These are phyloP conservation scores for Lasiosphaeriaceae sp. DNA, from an alignment of 495 filamentous ascomycete genomes.

Conservation along the genomic window DNA sequence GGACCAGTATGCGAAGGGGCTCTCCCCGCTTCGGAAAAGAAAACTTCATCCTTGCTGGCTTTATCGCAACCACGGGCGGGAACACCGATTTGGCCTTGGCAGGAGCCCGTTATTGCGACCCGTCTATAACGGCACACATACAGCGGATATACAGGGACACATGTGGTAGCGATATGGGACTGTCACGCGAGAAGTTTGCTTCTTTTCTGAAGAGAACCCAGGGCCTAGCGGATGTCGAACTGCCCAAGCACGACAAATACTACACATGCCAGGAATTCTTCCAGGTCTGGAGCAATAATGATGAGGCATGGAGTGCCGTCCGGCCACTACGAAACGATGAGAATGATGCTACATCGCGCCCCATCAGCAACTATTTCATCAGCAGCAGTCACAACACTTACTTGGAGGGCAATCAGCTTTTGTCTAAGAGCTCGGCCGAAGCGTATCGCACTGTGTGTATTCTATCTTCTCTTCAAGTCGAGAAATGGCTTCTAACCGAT, in stretches of 20 bases:
- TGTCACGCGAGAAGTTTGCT: conserved; percentile 32
- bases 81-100: not conserved
- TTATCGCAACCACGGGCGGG: not conserved
- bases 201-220: conserved; percentile 37
- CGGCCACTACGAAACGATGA: conserved; percentile 19
- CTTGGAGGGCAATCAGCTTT: conserved; percentile 82
- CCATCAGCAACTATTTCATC: conserved; percentile 86
- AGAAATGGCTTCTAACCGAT: conserved; percentile 11
- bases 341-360: conserved; percentile 40
- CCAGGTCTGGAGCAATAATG: conserved; percentile 33
- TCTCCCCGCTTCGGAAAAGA: too few relatives aligned
- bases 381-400: conserved; percentile 85
- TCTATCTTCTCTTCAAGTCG: not conserved
- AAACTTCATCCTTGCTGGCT: too few relatives aligned
- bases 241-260: conserved; percentile 29
- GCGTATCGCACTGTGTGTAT: conserved; percentile 67
- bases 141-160: conserved; percentile 31
- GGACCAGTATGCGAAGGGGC: too few relatives aligned
- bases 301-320: conserved; percentile 32
- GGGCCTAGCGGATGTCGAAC: conserved; percentile 23
- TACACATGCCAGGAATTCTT: conserved; percentile 43
- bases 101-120: conserved; percentile 20
- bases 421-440: conserved; percentile 71
- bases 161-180: conserved; percentile 18
- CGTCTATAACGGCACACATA: conserved; percentile 33